Base-by-base conservation (phyloP, 2,329 filamentous ascomycete genomes). In the Penicillium glabrum region DNA sequence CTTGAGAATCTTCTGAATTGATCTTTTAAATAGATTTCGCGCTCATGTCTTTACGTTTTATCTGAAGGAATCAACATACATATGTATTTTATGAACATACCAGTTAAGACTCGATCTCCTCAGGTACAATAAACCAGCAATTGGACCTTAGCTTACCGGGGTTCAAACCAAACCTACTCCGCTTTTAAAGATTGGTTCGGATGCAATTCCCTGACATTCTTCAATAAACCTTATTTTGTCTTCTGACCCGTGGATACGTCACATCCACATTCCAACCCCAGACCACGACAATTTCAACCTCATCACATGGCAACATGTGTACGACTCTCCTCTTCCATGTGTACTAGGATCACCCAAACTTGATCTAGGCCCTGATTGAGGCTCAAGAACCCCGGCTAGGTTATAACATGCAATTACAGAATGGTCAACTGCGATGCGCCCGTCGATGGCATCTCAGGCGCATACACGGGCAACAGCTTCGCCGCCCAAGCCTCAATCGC, bases 1-100 rank as follows among this genome's bases (percentile, higher is more conserved):
- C 67, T 79, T 26, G 75, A 77, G 58, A 72, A 68, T 35, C 63
- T 79, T 33, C 61, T 77, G 33, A 31, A 16, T 19, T 56, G 45
- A 37, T 31, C 9, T 43, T 11, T 33, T 29, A 19, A 1, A 33
- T 31, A 31, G 5, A 33, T 33, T 48, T 35, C 29, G 23, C 4
- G 10, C 21, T 19, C 5, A 26, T 46, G 11, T 29, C 16, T 3
- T 16, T 26, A 45, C 11, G 7, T 33, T 13, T 31, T 1, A 14
- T 14, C 29, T 16, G 5, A 33, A 16, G 31, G n/a, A 39, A 39
- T 19, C 16, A 19, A 39, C 5, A 37, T 37, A 39, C 5, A 37
- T 37, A 39, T 1, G n/a, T 37, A 39, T 10, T 39, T 7, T 4
- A 9, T 19, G n/a, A 11, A 19, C 16, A 39, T 39, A 10, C 31